Evolutionary conservation across 495 filamentous ascomycete genomes (phyloP).

Genomic region (Penicillium steckii): DNA sequence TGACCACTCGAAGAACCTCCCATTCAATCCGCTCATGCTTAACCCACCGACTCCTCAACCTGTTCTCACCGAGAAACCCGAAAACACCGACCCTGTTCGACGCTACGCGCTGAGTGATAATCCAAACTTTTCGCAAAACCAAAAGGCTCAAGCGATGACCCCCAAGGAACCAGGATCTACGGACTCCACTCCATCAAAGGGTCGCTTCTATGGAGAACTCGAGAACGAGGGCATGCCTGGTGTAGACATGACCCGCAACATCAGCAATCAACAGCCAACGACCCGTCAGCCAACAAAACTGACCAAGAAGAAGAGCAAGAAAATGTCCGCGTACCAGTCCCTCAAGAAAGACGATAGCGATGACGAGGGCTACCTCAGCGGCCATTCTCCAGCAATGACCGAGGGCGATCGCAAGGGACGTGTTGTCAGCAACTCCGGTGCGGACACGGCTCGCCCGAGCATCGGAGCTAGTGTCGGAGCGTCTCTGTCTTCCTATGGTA

Average conservation of each 20-base stretch:
- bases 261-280: slow-evolving; percentile 19
- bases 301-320: slow-evolving; percentile 34
- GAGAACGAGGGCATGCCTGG: slow-evolving; percentile 22
- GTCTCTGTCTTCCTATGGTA: slow-evolving; percentile 49
- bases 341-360: slow-evolving; percentile 37
- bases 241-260: slow-evolving; percentile 24
- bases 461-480: slow-evolving; percentile 21
- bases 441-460: slow-evolving; percentile 25
- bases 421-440: slow-evolving; percentile 53
- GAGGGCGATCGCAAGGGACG: slow-evolving; percentile 47
- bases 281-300: slow-evolving; percentile 30
- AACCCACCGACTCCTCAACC: slow-evolving; percentile 54
- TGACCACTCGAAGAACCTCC: slow-evolving; percentile 25
- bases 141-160: slow-evolving; percentile 10
- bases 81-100: slow-evolving; percentile 22
- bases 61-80: slow-evolving; percentile 15
- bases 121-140: slow-evolving; percentile 34
- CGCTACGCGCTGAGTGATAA: slow-evolving; percentile 36
- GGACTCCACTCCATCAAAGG: slow-evolving; percentile 22
- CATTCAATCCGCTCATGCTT: slow-evolving; percentile 49
- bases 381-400: slow-evolving; percentile 25
- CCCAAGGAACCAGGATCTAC: slow-evolving; percentile 10
- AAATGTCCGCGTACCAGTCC: slow-evolving; percentile 32
- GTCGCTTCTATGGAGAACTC: slow-evolving; percentile 40
- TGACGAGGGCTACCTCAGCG: slow-evolving; percentile 13